A percentile compares a stretch with the other conserved stretches of the same genome.
Conservation (phyloP, 1,284 basidiomycete species). For the Ustilago vetiveriae region DNA sequence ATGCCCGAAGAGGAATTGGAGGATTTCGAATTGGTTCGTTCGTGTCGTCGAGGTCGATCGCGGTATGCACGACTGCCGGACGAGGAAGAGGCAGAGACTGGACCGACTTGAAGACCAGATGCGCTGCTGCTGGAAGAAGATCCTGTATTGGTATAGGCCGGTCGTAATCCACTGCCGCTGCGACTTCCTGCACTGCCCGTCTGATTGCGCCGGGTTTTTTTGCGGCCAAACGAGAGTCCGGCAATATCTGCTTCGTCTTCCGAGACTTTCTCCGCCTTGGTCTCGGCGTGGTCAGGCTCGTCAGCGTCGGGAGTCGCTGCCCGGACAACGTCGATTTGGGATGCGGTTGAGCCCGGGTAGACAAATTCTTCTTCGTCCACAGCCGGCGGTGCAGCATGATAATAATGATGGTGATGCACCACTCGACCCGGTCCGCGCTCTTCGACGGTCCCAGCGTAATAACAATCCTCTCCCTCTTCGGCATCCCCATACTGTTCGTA, state of each 20-base stretch:
- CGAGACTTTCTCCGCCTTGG: slow-evolving; percentile 23
- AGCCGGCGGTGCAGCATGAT: slow-evolving; percentile 29
- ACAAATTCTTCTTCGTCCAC: slow-evolving; percentile 8
- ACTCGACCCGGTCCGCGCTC: slow-evolving; percentile 36
- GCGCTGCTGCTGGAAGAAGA: slow-evolving; percentile 35
- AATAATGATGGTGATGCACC: slow-evolving; percentile 61
- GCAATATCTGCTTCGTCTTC: slow-evolving; percentile 62
- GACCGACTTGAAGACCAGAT: slow-evolving; percentile 3
- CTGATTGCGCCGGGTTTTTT: slow-evolving; percentile 17
- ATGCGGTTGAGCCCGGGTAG: slow-evolving; percentile 1
- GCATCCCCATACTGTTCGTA: slow-evolving; percentile 41
- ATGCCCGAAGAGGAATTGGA: slow-evolving; percentile 39
- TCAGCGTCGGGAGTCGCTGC: background rate
- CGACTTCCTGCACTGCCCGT: slow-evolving; percentile 26
- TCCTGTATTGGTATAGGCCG: slow-evolving; percentile 13
- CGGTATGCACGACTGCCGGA: slow-evolving; percentile 33
- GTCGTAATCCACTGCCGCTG: slow-evolving; percentile 17
- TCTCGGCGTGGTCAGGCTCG: background rate
- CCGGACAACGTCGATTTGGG: background rate
- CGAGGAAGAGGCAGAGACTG: slow-evolving; percentile 10
- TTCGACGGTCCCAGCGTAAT: slow-evolving; percentile 29
- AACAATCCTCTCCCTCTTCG: slow-evolving; percentile 23
- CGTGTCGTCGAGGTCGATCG: slow-evolving; percentile 51
- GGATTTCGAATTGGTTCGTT: slow-evolving; percentile 35
- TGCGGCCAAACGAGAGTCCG: slow-evolving; percentile 52